phyloP scores from a whole-genome alignment of 2,329 filamentous ascomycete species.

The Cercospora zeina region DNA sequence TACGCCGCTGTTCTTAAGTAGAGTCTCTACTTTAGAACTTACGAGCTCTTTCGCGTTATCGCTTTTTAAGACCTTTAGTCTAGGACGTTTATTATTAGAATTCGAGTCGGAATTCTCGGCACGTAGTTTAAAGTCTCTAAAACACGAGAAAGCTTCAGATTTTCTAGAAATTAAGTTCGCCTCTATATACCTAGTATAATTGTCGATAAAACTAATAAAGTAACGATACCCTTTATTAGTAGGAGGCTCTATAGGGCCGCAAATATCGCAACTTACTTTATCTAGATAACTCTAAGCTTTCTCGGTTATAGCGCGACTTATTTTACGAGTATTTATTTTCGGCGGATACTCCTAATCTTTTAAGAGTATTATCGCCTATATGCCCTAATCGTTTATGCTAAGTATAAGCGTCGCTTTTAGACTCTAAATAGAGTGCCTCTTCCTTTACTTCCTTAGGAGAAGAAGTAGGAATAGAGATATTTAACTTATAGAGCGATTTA shows the following conservation, averaged over 20 bases:
- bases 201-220: constrained; percentile 21
- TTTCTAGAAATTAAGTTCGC: constrained; percentile 10
- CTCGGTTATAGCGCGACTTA: constrained; percentile 6
- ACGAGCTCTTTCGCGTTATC: constrained; percentile 17
- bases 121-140: constrained; percentile 9
- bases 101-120: not conserved
- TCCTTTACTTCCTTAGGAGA: not conserved
- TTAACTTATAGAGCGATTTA: constrained; percentile 14
- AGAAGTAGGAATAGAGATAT: constrained; percentile 7
- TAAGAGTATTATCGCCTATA: constrained; percentile 10
- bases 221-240: constrained; percentile 12
- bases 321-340: constrained; percentile 10
- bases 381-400: constrained; percentile 19
- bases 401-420: constrained; percentile 5
- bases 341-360: constrained; percentile 4
- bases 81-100: constrained; percentile 12
- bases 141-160: constrained; percentile 15
- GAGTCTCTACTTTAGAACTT: no score
- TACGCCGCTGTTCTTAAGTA: no score
- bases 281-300: constrained; percentile 16
- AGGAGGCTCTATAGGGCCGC: constrained; percentile 17
- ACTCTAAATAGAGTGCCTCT: constrained; percentile 6
- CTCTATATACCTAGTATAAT: constrained; percentile 18
- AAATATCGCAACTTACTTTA: constrained; percentile 19
- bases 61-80: constrained; percentile 18